phyloP scores from a whole-genome alignment of 2,329 filamentous ascomycete species.

The Didymella glomerata region DNA sequence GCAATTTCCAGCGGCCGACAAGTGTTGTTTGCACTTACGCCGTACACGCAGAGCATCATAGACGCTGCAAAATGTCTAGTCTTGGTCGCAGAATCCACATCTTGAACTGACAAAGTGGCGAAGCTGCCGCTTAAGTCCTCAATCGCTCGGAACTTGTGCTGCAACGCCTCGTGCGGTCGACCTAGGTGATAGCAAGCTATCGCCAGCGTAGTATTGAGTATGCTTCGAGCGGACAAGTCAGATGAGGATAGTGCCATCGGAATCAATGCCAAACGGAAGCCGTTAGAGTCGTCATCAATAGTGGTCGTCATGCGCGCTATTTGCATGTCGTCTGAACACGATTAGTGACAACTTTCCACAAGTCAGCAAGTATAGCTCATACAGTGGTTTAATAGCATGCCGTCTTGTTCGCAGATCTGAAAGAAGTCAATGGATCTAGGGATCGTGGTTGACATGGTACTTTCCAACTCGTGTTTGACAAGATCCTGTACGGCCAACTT shows the following conservation, averaged over 20 bases:
- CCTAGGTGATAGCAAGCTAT: slow-evolving; percentile 56
- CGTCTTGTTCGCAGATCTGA: slow-evolving; percentile 21
- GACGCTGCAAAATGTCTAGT: slow-evolving; percentile 57
- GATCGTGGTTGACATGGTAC: background rate
- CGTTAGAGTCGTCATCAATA: slow-evolving; percentile 56
- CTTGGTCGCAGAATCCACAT: slow-evolving; percentile 37
- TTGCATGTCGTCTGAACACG: slow-evolving; percentile 50
- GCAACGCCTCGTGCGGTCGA: slow-evolving; percentile 53
- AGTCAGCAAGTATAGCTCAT: background rate
- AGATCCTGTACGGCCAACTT: slow-evolving; percentile 6
- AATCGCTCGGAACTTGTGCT: slow-evolving; percentile 56
- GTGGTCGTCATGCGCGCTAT: slow-evolving; percentile 60
- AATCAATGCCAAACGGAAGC: slow-evolving; percentile 57
- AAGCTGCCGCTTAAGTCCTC: slow-evolving; percentile 53
- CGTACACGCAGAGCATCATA: slow-evolving; percentile 62
- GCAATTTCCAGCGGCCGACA: background rate
- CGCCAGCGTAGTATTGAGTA: slow-evolving; percentile 58
- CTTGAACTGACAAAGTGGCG: slow-evolving; percentile 17
- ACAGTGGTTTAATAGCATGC: slow-evolving; percentile 30
- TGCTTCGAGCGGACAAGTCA: slow-evolving; percentile 49
- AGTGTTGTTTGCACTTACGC: slow-evolving; percentile 43
- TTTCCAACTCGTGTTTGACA: background rate
- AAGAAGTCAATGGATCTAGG: background rate
- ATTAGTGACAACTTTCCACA: slow-evolving; percentile 39
- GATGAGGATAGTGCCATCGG: slow-evolving; percentile 55